Base-by-base conservation (phyloP, 306 rosid species). In the Mimosa bimucronata region DNA sequence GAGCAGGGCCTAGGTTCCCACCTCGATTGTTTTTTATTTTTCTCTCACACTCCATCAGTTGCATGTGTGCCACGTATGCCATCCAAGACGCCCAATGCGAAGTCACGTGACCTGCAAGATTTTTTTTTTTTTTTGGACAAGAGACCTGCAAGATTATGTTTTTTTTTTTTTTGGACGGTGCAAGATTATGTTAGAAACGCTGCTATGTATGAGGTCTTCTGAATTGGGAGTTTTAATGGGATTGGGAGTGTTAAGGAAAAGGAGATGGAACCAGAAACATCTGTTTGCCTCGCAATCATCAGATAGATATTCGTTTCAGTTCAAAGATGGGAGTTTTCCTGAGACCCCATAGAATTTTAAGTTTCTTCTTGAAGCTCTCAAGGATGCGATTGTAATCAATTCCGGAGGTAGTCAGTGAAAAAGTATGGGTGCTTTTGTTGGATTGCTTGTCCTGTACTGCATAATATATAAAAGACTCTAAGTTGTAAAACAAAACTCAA, bases 1-100 rank as follows among this genome's bases (percentile, higher is more conserved):
- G 7, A 6, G 30, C 19, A 41, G 31, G 13, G 6, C 74, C 74
- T n/a, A 2, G 11, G 74, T 53, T 12, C 55, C 52, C 52, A 67
- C 55, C 1, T 69, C 55, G 55, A 21, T 12, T 6, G 25, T n/a
- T 14, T 28, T n/a, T 60, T 30, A 34, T 72, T 34, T 34, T 30
- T 8, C 25, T 69, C 6, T 42, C 18, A 7, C 55, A 2, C 23
- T 52, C 10, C 50, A 72, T 30, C 71, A 38, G 64, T 77, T 84
- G 88, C 88, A 85, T 88, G 91, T 23, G 48, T 81, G 85, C 81
- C 89, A 85, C 75, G 86, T 85, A 80, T 85, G 26, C 0, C 40
- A 23, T 44, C 77, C 42, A 7, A 61, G 57, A 73, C 14, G 10
- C 57, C 50, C 45, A 26, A 19, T 2, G 28, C 66, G 58, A 73